Base-by-base conservation (phyloP, 768 basidiomycete genomes). In the Xerocomus potaroensis region DNA sequence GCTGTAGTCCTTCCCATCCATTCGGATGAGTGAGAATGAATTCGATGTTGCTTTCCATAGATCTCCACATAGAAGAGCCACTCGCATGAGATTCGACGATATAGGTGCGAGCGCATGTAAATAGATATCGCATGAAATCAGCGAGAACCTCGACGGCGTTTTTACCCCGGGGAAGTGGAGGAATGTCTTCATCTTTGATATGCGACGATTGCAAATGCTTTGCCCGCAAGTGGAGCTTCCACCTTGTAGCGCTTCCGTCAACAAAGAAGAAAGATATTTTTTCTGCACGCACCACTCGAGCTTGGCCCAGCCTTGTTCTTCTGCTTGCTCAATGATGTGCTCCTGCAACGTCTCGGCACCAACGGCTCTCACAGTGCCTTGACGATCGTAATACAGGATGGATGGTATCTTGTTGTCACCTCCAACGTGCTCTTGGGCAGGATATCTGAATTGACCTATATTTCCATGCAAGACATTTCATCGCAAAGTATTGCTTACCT, bases 361-460 rank as follows among this genome's bases (percentile, higher is more conserved):
- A 5, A 69, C 59, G 0, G 75, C 77, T 31, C 56, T 65, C 7
- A 71, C 61, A 1, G 37, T 31, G 2, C 74, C 76, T 19, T 61
- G 48, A 8, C 51, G 45, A 44, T 76, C 75, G 49, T 78, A 78
- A 46, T 72, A 73, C 12, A 78, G 47, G 27, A 76, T 61, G 11
- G 35, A 36, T 7, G 33, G 33, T 34, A 34, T 34, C 33, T 34
- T 34, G 33, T 34, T 34, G 16, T 75, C 71, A 5, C 72, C 70
- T 6, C 70, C 71, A 15, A 69, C 61, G 5, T 69, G 62, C 16
- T 73, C 70, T 47, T 74, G 74, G 1, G 68, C 70, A 8, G 74
- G 77, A 47, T 70, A 77, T 46, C 76, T 77, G 33, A 16, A 18
- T 10, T 18, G 29, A 27, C 5, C 11, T 4, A 6, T 16, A 5